Evolutionary conservation across 2,329 filamentous ascomycete genomes (phyloP), one percentile per base, ranked within the genome.

Genomic region (Aureobasidium sp.): DNA sequence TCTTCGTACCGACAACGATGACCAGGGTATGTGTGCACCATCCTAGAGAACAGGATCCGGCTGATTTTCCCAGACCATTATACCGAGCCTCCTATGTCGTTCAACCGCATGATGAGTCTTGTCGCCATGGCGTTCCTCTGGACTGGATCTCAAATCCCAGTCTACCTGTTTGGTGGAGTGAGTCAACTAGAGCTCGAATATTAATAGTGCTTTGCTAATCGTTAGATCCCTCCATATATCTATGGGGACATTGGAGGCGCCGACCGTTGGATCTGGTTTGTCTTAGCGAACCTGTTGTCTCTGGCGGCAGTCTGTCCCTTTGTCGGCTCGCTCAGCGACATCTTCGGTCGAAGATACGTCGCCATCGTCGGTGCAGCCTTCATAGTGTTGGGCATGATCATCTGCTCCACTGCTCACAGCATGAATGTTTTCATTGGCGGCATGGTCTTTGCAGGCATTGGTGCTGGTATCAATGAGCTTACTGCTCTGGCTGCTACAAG

Each of bases 401-500:
- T 87, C 39, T 80, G 79, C 62, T 81, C 81, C 5, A 84, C 82
- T 1, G 81, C 85, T 1, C 70, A 82, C 27, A 75, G 68, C 12
- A 87, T 87, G 81, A 84, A 85, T 65, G 72, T 76, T 31, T 85
- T 86, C 64, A 87, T 88, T 66, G 80, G 82, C 82, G 79, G 80
- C 45, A 82, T 82, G 79, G 79, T 80, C 2, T 78, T 89, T 65
- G 80, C 85, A 11, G 87, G 87, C 1, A 76, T 84, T 6, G 87
- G 86, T 37, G 85, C 86, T 12, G 87, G 87, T 15, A 81, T 89
- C 64, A 86, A 85, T 66, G 86, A 89, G 71, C 75, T 89, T 37
- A 89, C 85, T 6, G 85, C 87, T 5, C 76, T 90, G 9, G 85
- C 87, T 31, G 87, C 81, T 37, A 87, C 86, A 1, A 84, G 85